These are phyloP conservation scores for Bipolaris zeicola DNA, from an alignment of 2,329 filamentous ascomycete genomes.

Conservation along the genomic window DNA sequence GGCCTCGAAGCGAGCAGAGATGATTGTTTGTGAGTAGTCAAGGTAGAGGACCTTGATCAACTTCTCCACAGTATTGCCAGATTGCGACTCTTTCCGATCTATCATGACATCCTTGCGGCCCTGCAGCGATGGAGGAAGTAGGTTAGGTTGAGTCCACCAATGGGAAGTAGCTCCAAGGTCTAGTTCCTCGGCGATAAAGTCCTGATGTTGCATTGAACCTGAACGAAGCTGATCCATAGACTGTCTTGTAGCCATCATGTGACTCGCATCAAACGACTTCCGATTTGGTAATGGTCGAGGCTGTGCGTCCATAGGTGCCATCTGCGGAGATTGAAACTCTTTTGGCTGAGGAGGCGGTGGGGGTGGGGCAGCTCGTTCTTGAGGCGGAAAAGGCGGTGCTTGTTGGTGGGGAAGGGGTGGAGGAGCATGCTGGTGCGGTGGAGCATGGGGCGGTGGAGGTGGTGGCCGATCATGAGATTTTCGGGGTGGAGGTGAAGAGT, in stretches of 20 bases:
- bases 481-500: conserved; percentile 42
- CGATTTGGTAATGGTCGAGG: conserved; percentile 55
- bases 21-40: conserved; percentile 93
- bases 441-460: conserved; percentile 45
- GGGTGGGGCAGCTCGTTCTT: conserved; percentile 51
- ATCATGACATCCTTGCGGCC: conserved; percentile 81
- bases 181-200: conserved; percentile 85
- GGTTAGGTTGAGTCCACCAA: conserved; percentile 87
- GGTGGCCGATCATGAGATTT: conserved; percentile 45
- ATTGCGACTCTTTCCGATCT: conserved; percentile 79
- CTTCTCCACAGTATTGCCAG: conserved; percentile 76
- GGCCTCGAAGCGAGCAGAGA: conserved; percentile 79
- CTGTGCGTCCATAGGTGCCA: conserved; percentile 51
- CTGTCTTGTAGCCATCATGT: conserved; percentile 58
- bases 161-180: conserved; percentile 74
- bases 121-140: conserved; percentile 80
- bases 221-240: conserved; percentile 80
- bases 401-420: conserved; percentile 50
- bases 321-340: conserved; percentile 18
- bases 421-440: conserved; percentile 42
- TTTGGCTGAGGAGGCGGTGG: conserved; percentile 43
- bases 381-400: conserved; percentile 43
- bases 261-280: conserved; percentile 69
- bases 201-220: conserved; percentile 63
- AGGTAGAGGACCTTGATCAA: conserved; percentile 88